phyloP scores from a whole-genome alignment of 257 asterid genomes.

The Knoxia roxburghii region DNA sequence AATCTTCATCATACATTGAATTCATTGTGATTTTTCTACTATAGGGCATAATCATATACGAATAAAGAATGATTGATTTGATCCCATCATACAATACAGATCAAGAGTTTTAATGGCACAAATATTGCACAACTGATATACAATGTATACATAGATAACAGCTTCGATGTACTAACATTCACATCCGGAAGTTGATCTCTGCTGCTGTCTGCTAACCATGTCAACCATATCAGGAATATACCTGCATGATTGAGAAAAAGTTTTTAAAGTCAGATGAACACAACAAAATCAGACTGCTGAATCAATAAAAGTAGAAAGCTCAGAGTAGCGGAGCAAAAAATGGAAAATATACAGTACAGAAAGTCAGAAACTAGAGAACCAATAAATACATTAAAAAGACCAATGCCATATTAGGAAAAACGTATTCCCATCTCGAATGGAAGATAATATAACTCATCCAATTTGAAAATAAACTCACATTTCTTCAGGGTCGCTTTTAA shows the following conservation, averaged over 20 bases:
- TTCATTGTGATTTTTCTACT: no score
- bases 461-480: constrained; percentile 45
- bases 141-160: no score
- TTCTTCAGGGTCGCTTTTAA: constrained; percentile 87
- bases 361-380: background rate
- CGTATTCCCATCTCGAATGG: background rate
- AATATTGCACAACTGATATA: background rate
- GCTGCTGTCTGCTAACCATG: constrained; percentile 9
- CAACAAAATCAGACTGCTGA: background rate
- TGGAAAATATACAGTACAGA: no score
- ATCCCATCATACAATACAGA: background rate
- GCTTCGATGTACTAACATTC: constrained; percentile 7
- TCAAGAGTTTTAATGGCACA: background rate
- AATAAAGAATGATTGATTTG: no score
- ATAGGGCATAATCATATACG: no score
- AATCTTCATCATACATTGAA: background rate
- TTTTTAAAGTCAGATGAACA: background rate
- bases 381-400: no score
- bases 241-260: background rate
- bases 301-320: background rate
- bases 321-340: no score
- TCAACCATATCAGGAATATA: constrained; percentile 8
- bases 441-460: background rate
- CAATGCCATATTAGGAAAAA: background rate
- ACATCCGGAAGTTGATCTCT: constrained; percentile 10